A percentile compares a stretch with the other conserved stretches of the same genome.
phyloP scores from a whole-genome alignment of 148 eudicot genomes.

The Rhododendron vialii region DNA sequence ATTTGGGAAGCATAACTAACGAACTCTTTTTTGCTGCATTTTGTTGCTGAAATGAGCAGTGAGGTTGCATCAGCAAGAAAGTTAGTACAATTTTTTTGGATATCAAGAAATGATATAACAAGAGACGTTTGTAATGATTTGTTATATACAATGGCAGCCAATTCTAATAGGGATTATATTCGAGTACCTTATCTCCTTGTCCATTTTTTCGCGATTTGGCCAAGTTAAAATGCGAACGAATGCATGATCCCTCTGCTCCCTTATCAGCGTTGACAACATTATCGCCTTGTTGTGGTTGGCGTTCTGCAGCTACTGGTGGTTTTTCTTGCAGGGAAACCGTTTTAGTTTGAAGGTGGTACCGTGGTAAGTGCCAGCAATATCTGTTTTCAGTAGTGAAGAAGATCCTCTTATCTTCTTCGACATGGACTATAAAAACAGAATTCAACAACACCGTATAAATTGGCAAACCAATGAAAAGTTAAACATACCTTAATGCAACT shows the following conservation, averaged over 20 bases:
- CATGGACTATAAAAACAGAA: neutral
- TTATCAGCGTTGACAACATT: neutral
- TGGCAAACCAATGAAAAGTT: no score
- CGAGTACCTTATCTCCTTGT: no score
- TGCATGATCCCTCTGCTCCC: neutral
- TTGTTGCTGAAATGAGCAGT: neutral
- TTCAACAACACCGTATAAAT: no score
- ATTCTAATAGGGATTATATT: neutral
- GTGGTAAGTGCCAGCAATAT: neutral
- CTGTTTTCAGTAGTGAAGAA: neutral
- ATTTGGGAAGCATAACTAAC: neutral
- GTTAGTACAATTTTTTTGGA: neutral
- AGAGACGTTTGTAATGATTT: neutral
- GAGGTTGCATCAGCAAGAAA: neutral
- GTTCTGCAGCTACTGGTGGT: neutral
- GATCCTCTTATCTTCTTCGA: neutral
- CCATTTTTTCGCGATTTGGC: neutral
- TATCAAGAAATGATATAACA: neutral
- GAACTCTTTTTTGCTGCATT: neutral
- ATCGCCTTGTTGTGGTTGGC: neutral
- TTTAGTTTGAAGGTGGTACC: neutral
- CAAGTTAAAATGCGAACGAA: neutral
- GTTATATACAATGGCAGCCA: neutral
- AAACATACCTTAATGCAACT: no score
- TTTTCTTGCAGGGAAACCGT: neutral